A percentile compares a stretch with the other conserved stretches of the same genome.
Conservation (phyloP, 129 eudicot genomes). For the carrot (Daucus carota) region DH1_v3.0 NC_030382.2:226501-227000, state of each 20-base stretch:
- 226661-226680: not conserved
- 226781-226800: slow-evolving; percentile 54
- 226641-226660: slow-evolving; percentile 66
- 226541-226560: slow-evolving; percentile 28
- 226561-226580: slow-evolving; percentile 59
- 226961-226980: not conserved
- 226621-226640: slow-evolving; percentile 38
- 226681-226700: not conserved
- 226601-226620: slow-evolving; percentile 34
- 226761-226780: slow-evolving; percentile 44
- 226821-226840: slow-evolving; percentile 20
- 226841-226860: slow-evolving; percentile 34
- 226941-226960: not conserved
- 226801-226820: slow-evolving; percentile 31
- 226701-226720: not conserved
- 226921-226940: not conserved
- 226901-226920: not conserved
- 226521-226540: slow-evolving; percentile 14
- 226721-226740: not conserved
- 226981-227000: not conserved
- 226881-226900: not conserved
- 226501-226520: not conserved
- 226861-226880: not conserved
- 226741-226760: slow-evolving; percentile 25
- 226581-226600: slow-evolving; percentile 32